Evolutionary conservation across 2,329 filamentous ascomycete genomes (phyloP), one percentile per base, ranked within the genome.

Genomic region (Penicillium fuscoglaucum): DNA sequence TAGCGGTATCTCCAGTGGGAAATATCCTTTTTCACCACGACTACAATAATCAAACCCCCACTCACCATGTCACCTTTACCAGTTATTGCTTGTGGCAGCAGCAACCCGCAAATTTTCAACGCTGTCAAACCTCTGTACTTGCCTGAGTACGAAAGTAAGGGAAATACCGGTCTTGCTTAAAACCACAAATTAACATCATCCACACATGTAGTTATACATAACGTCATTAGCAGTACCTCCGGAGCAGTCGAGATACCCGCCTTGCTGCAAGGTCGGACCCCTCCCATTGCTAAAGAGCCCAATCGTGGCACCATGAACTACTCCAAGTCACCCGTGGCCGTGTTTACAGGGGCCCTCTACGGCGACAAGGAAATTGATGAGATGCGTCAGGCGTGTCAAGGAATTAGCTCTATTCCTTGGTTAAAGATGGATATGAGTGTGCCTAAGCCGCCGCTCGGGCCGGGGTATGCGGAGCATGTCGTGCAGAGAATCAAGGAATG

Each of bases 361-460:
- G 56, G 59, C 40, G 62, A 66, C 45, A 29, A 19, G 17, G 48
- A 52, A 35, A 48, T 64, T 9, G 44, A 63, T 7, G 46, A 56
- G 21, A 63, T 66, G 60, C 52, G 44, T 26, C 45, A 58, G 13
- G 58, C 54, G 0, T 61, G 53, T 47, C 49, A 51, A 15, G 62
- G 62, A 17, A 46, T 47, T 9, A 58, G 57, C 51, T 48, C 52
- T 21, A 55, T 61, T 3, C 60, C 62, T 24, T 66, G 62, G 62
- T 53, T 66, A 49, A 58, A 55, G 57, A 61, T 60, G 6, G 61
- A 66, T 59, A 48, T 57, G 33, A 57, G 52, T 28, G 54, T 60
- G 12, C 58, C 62, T 7, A 61, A 49, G 10, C 60, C 60, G n/a
- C 58, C 62, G 15, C n/a, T 64, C 3, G 63, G 62, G 19, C 63